A percentile compares a stretch with the other conserved stretches of the same genome.
These are phyloP conservation scores for Colletotrichum lini DNA, from an alignment of 2,329 filamentous ascomycete genomes.

Conservation along the genomic window DNA sequence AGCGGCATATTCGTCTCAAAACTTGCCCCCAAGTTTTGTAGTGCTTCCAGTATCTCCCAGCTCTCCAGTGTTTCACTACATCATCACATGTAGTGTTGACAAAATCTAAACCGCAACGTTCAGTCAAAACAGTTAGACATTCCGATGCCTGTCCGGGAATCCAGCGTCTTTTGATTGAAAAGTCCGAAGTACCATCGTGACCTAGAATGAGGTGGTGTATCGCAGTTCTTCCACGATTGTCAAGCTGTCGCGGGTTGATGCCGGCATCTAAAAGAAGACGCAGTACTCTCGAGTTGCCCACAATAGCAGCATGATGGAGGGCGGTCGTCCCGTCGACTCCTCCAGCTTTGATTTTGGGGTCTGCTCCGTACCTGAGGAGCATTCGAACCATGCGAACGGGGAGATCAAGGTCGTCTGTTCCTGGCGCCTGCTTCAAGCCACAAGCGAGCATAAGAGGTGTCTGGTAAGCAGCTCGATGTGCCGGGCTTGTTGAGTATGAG, in stretches of 20 bases:
- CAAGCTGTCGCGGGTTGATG: background rate
- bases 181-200: background rate
- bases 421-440: background rate
- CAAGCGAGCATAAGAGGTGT: conserved; percentile 1
- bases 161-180: background rate
- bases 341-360: background rate
- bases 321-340: background rate
- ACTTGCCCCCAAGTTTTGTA: background rate
- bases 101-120: background rate
- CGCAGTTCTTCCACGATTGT: background rate
- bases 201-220: background rate
- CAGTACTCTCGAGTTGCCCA: background rate
- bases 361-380: background rate
- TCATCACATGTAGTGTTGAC: background rate
- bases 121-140: background rate
- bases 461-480: too few species aligned
- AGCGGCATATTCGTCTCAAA: background rate
- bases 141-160: background rate
- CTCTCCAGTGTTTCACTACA: too few species aligned
- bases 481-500: too few species aligned
- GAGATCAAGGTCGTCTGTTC: background rate
- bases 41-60: background rate
- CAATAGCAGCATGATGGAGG: background rate
- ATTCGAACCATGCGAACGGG: background rate
- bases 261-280: background rate